Percentiles rank a stretch among this genome's conserved stretches.
Evolutionary conservation across 441 rosid species (phyloP).

Genomic region (California macrophylla): DNA sequence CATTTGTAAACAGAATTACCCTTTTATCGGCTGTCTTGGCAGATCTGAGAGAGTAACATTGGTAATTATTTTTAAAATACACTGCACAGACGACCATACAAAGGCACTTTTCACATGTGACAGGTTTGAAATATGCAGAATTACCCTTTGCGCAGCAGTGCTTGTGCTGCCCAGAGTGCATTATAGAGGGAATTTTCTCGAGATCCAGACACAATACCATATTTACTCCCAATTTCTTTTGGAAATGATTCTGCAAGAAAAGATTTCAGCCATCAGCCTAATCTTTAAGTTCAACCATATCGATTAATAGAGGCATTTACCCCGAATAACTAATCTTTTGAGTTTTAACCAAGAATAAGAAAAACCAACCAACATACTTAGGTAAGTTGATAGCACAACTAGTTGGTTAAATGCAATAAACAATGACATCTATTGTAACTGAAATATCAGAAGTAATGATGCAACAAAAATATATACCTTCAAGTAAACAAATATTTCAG

Average conservation of each 20-base stretch:
- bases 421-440: not conserved
- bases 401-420: not conserved
- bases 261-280: slow-evolving; percentile 13
- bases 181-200: slow-evolving; percentile 82
- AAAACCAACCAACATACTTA: not conserved
- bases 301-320: not conserved
- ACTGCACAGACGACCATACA: slow-evolving; percentile 8
- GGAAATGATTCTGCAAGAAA: slow-evolving; percentile 53
- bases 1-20: slow-evolving; percentile 74
- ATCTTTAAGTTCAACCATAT: not conserved
- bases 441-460: not conserved
- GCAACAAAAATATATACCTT: not conserved
- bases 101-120: not conserved
- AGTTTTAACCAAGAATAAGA: not conserved
- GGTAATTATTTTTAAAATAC: slow-evolving; percentile 20
- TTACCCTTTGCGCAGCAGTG: slow-evolving; percentile 88
- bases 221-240: slow-evolving; percentile 70
- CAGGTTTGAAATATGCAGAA: slow-evolving; percentile 2
- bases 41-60: slow-evolving; percentile 47
- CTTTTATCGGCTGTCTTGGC: slow-evolving; percentile 72
- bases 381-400: not conserved
- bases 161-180: slow-evolving; percentile 96
- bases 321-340: not conserved
- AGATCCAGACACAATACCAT: slow-evolving; percentile 73
- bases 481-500: not conserved